phyloP scores from a whole-genome alignment of 23 red algal species.

The Gracilariopsis chorda region DNA sequence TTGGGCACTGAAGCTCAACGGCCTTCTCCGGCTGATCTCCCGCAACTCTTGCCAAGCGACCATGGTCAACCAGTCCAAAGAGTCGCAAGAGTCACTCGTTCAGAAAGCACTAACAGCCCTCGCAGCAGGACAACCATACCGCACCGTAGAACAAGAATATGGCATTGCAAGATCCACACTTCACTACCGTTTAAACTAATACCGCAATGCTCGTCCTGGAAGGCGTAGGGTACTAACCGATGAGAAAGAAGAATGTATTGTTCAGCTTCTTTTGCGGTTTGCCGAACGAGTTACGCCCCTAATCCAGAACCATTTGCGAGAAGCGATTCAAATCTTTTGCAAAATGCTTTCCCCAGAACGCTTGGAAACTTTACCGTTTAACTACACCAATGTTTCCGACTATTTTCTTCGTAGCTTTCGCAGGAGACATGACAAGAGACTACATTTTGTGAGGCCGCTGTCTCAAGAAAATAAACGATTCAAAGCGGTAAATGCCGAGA shows the following conservation, averaged over 20 bases:
- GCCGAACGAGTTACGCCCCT: not conserved
- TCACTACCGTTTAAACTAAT: not conserved
- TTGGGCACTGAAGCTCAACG: too few species aligned
- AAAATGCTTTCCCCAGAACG: too few species aligned
- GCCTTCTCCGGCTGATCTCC: too few species aligned
- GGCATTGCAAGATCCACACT: not conserved
- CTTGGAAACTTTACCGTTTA: too few species aligned
- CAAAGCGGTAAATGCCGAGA: not conserved
- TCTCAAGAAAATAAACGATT: conserved; percentile 15
- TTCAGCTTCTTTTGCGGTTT: not conserved
- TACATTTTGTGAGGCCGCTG: not conserved
- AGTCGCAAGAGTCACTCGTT: not conserved
- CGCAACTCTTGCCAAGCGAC: too few species aligned
- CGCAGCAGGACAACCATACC: not conserved
- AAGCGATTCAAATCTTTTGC: not conserved
- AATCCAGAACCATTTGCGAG: not conserved
- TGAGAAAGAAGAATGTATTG: not conserved
- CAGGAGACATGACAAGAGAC: not conserved
- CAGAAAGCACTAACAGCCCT: not conserved
- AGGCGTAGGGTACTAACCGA: not conserved
- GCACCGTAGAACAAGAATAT: not conserved
- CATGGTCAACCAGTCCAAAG: not conserved
- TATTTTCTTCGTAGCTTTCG: not conserved
- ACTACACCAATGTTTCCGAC: too few species aligned
- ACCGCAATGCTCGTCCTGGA: not conserved